Evolutionary conservation across 257 asterid genomes (phyloP).

Genomic region (Buddleja alternifolia): DNA sequence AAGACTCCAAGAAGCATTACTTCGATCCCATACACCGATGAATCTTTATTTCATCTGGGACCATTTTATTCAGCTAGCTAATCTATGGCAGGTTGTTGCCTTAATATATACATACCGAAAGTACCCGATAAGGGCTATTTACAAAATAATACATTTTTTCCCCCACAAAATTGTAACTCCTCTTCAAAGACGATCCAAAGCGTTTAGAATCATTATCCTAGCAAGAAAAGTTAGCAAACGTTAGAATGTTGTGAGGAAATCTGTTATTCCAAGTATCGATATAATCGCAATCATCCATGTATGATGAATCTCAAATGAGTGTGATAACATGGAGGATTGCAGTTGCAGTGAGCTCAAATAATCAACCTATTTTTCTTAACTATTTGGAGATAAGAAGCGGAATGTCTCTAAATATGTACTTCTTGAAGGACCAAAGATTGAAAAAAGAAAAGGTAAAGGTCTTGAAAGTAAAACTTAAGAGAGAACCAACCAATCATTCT

Average conservation of each 20-base stretch:
- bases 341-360: too few relatives aligned
- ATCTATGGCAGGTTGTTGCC: background rate
- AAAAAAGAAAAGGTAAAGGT: constrained; percentile 6
- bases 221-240: constrained; percentile 9
- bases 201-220: constrained; percentile 64
- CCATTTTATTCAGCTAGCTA: constrained; percentile 9
- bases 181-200: constrained; percentile 58
- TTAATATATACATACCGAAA: constrained; percentile 9
- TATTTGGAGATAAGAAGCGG: too few relatives aligned
- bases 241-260: background rate
- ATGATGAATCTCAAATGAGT: too few relatives aligned
- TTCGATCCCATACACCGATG: background rate
- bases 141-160: constrained; percentile 5
- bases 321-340: too few relatives aligned
- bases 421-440: background rate
- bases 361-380: too few relatives aligned
- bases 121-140: constrained; percentile 17
- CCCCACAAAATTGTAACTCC: constrained; percentile 28
- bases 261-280: too few relatives aligned
- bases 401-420: background rate
- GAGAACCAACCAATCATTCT: constrained; percentile 59
- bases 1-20: background rate
- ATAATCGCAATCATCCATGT: too few relatives aligned
- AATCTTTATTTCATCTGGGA: background rate
- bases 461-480: background rate